phyloP scores from a whole-genome alignment of 371 early-diverging fungal species.

The Batkoa obscura region DNA sequence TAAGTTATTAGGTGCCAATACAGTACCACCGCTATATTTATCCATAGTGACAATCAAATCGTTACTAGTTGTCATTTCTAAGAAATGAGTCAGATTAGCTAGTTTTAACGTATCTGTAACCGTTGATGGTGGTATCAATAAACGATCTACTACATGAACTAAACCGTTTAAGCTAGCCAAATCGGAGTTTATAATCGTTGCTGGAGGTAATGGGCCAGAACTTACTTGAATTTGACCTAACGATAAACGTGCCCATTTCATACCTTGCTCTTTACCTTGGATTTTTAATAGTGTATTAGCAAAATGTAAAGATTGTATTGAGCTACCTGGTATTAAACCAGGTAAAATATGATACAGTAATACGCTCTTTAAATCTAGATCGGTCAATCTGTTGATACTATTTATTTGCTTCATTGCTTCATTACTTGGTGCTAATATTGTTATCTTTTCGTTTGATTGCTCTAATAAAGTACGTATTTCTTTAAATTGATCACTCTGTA shows the following conservation, averaged over 20 bases:
- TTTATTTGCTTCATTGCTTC: not conserved
- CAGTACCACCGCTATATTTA: not conserved
- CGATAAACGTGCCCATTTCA: not conserved
- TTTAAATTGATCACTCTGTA: no score
- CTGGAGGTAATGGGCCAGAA: not conserved
- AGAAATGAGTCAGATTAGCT: not conserved
- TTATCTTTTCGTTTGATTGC: not conserved
- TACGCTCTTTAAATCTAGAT: not conserved
- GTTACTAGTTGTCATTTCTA: not conserved
- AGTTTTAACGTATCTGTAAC: not conserved
- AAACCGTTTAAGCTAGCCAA: not conserved
- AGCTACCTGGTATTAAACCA: not conserved
- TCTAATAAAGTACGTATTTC: no score
- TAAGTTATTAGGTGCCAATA: not conserved
- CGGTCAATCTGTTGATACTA: not conserved
- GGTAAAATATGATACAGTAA: not conserved
- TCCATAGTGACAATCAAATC: constrained; percentile 1
- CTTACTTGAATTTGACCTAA: not conserved
- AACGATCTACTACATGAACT: not conserved
- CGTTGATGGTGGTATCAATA: not conserved
- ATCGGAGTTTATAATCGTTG: not conserved
- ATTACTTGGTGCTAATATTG: not conserved
- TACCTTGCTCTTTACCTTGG: not conserved
- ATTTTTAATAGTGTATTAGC: not conserved
- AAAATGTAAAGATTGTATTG: not conserved